phyloP scores from a whole-genome alignment of 108 stramenopile species.

The Aurantiochytrium sp. region DNA sequence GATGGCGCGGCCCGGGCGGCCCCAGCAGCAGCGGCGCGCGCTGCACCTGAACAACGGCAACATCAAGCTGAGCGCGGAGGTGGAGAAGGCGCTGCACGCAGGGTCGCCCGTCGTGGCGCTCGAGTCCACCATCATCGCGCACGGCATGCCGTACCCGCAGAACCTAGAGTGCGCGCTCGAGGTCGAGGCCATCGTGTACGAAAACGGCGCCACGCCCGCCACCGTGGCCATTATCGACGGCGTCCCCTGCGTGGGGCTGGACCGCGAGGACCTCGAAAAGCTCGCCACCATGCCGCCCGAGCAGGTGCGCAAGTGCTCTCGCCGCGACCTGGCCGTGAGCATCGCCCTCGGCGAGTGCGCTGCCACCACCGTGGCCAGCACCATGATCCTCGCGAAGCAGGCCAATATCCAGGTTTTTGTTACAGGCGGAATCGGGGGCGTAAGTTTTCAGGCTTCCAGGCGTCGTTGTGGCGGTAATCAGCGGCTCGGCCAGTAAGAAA shows the following conservation, averaged over 20 bases:
- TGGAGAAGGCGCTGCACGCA: constrained; percentile 26
- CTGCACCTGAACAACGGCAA: background rate
- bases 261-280: constrained; percentile 70
- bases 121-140: constrained; percentile 94
- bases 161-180: constrained; percentile 74
- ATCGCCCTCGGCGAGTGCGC: constrained; percentile 49
- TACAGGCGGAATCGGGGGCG: constrained; percentile 77
- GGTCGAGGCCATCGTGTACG: constrained; percentile 33
- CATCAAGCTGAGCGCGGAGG: constrained; percentile 30
- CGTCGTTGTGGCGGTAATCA: too few relatives aligned
- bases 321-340: constrained; percentile 74
- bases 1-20: too few relatives aligned
- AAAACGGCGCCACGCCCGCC: constrained; percentile 78
- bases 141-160: constrained; percentile 97
- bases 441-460: background rate
- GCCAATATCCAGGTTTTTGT: constrained; percentile 66
- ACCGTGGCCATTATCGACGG: constrained; percentile 84
- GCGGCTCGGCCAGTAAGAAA: too few relatives aligned
- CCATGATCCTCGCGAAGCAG: constrained; percentile 78
- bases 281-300: constrained; percentile 58
- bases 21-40: too few relatives aligned
- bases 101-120: constrained; percentile 70
- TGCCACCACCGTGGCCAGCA: constrained; percentile 91
- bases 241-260: constrained; percentile 70
- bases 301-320: constrained; percentile 79